Conservation (phyloP, 495 filamentous ascomycete species). For the Neurospora tetraspora region DNA sequence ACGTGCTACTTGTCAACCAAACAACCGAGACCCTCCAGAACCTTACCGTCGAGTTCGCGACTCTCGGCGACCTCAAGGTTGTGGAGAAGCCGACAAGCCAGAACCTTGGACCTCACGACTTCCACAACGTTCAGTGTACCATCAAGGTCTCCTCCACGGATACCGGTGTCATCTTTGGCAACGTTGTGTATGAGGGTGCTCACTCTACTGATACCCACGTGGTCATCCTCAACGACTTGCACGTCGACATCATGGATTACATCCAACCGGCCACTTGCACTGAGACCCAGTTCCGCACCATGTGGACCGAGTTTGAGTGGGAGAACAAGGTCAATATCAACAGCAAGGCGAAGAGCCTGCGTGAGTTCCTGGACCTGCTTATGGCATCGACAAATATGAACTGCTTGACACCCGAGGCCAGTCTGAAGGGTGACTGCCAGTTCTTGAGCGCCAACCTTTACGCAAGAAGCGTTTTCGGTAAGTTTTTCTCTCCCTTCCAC, state of each 20-base stretch:
- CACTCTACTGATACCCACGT: slow-evolving; percentile 94
- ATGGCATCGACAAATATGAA: slow-evolving; percentile 99
- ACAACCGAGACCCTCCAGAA: slow-evolving; percentile 96
- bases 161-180: slow-evolving; percentile 98
- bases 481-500: slow-evolving; percentile 23
- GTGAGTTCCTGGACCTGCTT: slow-evolving; percentile 87
- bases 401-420: slow-evolving; percentile 92
- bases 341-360: slow-evolving; percentile 83
- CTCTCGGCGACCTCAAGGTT: slow-evolving; percentile 94
- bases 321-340: slow-evolving; percentile 99
- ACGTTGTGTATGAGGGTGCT: slow-evolving; percentile 94
- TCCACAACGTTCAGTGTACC: slow-evolving; percentile 96
- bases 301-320: slow-evolving; percentile 99
- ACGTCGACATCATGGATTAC: slow-evolving; percentile 99
- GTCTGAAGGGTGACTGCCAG: slow-evolving; percentile 93
- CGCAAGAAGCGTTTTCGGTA: slow-evolving; percentile 97
- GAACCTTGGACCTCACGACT: slow-evolving; percentile 89
- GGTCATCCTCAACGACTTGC: slow-evolving; percentile 96
- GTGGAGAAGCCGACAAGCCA: slow-evolving; percentile 94
- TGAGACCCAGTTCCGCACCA: slow-evolving; percentile 96
- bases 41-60: slow-evolving; percentile 94
- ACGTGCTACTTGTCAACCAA: slow-evolving; percentile 96
- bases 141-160: slow-evolving; percentile 98
- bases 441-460: slow-evolving; percentile 98
- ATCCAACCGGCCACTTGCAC: slow-evolving; percentile 95